These are phyloP conservation scores for Metahyphopichia silvanorum DNA, from an alignment of 805 yeast species.

Conservation along the genomic window DNA sequence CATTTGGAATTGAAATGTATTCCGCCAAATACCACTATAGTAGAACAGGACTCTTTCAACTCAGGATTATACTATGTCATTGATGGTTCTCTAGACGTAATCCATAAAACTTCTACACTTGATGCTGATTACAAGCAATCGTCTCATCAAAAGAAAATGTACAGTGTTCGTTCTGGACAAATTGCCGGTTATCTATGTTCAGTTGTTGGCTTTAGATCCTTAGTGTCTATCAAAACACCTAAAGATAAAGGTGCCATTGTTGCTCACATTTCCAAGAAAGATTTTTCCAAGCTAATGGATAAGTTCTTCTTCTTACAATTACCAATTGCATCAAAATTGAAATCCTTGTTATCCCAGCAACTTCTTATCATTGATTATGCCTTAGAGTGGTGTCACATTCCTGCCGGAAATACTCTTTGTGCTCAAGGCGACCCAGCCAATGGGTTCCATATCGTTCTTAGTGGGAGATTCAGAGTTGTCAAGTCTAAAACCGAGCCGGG, in stretches of 20 bases:
- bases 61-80: conserved; percentile 80
- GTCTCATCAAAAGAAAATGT: conserved; percentile 39
- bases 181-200: conserved; percentile 86
- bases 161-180: conserved; percentile 71
- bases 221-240: conserved; percentile 65
- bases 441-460: conserved; percentile 84
- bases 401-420: conserved; percentile 80
- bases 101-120: conserved; percentile 20
- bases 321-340: conserved; percentile 71
- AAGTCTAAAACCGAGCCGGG: conserved; percentile 14
- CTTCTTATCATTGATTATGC: conserved; percentile 83
- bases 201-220: conserved; percentile 72
- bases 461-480: conserved; percentile 80
- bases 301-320: conserved; percentile 72
- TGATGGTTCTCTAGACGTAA: conserved; percentile 71
- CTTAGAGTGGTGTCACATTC: conserved; percentile 88
- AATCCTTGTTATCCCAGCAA: conserved; percentile 62
- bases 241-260: conserved; percentile 54
- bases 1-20: conserved; percentile 54
- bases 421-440: conserved; percentile 84
- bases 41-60: conserved; percentile 61
- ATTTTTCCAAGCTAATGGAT: conserved; percentile 66
- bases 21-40: conserved; percentile 52
- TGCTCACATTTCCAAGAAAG: conserved; percentile 65
- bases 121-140: conserved; percentile 2